Percentiles rank a stretch among this genome's conserved stretches.
Evolutionary conservation across 352 stramenopile species (phyloP).

Genomic region (Paralagenidium karlingii): DNA sequence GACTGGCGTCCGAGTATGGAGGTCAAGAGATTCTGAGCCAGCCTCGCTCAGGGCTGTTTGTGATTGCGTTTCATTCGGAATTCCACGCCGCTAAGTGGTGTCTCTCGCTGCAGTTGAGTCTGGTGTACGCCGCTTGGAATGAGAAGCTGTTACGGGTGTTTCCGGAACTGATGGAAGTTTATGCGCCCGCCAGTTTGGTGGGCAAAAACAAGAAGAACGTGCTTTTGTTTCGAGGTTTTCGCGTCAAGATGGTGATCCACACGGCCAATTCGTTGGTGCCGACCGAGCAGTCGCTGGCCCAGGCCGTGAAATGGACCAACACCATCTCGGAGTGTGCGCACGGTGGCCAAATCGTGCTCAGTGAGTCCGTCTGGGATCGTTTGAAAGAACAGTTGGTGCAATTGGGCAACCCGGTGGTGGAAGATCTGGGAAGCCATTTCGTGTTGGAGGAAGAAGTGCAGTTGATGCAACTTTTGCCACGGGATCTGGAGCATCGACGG

Average conservation of each 20-base stretch:
- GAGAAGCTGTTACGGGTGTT: slow-evolving; percentile 79
- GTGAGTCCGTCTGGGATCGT: slow-evolving; percentile 74
- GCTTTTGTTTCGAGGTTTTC: slow-evolving; percentile 71
- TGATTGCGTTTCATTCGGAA: slow-evolving; percentile 75
- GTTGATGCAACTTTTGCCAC: slow-evolving; percentile 68
- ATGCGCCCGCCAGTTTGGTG: slow-evolving; percentile 15
- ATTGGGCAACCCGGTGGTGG: slow-evolving; percentile 77
- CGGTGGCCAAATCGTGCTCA: slow-evolving; percentile 75
- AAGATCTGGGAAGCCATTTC: slow-evolving; percentile 65
- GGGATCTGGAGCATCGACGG: slow-evolving; percentile 57
- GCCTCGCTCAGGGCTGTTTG: slow-evolving; percentile 58
- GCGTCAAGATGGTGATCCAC: slow-evolving; percentile 81
- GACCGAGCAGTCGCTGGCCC: slow-evolving; percentile 41
- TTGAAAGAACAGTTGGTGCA: slow-evolving; percentile 81
- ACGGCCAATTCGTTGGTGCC: slow-evolving; percentile 37
- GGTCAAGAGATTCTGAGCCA: slow-evolving; percentile 73
- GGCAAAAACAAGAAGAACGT: slow-evolving; percentile 64
- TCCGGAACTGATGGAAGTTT: slow-evolving; percentile 69
- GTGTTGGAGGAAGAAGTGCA: slow-evolving; percentile 63
- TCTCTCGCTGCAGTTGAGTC: slow-evolving; percentile 66
- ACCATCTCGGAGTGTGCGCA: slow-evolving; percentile 74
- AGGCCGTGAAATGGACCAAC: slow-evolving; percentile 78
- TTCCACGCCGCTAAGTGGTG: slow-evolving; percentile 84
- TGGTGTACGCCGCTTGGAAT: slow-evolving; percentile 81
- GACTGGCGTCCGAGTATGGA: slow-evolving; percentile 71